Evolutionary conservation across 1,284 basidiomycete genomes (phyloP).

Genomic region (Microbotryum intermedium): DNA sequence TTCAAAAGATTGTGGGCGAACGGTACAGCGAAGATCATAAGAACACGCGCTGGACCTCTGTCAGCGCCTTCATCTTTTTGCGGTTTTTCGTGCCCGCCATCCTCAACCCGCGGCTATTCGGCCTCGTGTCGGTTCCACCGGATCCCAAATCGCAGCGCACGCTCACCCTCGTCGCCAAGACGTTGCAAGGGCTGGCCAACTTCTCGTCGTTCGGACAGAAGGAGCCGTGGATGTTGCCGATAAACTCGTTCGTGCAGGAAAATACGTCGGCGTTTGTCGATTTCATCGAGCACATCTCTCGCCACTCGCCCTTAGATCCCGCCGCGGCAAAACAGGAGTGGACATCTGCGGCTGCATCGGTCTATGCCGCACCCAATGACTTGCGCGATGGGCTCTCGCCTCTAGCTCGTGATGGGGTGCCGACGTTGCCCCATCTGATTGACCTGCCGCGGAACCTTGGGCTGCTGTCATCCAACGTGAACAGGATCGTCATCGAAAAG

Average conservation of each 20-base stretch:
- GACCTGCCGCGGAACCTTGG: slow-evolving; percentile 34
- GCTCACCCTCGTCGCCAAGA: slow-evolving; percentile 34
- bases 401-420: slow-evolving; percentile 32
- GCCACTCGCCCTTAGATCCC: neutral
- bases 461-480: slow-evolving; percentile 17
- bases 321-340: slow-evolving; percentile 27
- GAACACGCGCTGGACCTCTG: slow-evolving; percentile 60
- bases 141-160: slow-evolving; percentile 31
- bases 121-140: slow-evolving; percentile 26
- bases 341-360: slow-evolving; percentile 31
- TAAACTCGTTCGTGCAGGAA: slow-evolving; percentile 36
- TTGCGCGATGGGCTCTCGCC: slow-evolving; percentile 25
- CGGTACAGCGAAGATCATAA: slow-evolving; percentile 43
- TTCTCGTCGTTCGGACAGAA: slow-evolving; percentile 35
- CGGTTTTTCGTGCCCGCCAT: slow-evolving; percentile 53
- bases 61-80: slow-evolving; percentile 74
- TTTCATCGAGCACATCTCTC: slow-evolving; percentile 30
- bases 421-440: slow-evolving; percentile 33
- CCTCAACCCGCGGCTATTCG: slow-evolving; percentile 33
- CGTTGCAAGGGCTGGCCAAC: slow-evolving; percentile 34
- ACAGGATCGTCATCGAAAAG: slow-evolving; percentile 7
- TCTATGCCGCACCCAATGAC: slow-evolving; percentile 30
- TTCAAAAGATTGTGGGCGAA: slow-evolving; percentile 60
- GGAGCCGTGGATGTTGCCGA: slow-evolving; percentile 36
- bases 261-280: slow-evolving; percentile 31